Base-by-base conservation (phyloP, 2,329 filamentous ascomycete genomes). In the Monilinia polystroma region DNA sequence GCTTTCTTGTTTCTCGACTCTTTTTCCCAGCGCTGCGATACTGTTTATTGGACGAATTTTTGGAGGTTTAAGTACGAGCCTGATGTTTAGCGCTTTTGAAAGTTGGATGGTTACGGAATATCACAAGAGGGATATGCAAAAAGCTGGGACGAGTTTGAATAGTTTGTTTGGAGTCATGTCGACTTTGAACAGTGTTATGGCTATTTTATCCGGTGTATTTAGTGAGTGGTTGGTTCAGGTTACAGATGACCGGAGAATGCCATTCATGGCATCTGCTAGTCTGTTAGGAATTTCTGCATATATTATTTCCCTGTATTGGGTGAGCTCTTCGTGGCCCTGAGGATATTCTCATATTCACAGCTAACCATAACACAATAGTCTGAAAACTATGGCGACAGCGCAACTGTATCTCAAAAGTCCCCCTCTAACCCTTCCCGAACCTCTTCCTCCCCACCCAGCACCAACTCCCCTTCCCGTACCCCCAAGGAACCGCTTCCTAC, bases 31-130 rank as follows among this genome's bases (percentile, higher is more conserved):
- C 51, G 66, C 81, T 1, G 73, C 76, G 5, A 63, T 84, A 14
- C 77, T 88, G 6, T 82, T 86, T 64, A 65, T 79, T 1, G 85
- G 85, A 16, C 79, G 85, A 59, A 74, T 83, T 0, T 78, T 86
- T 4, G 84, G 83, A 29, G 85, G 85, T 0, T 68, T 87, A 56
- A 82, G 81, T 38, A 84, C 84, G 45, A 85, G 83, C 35, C 75
- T 87, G 52, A 78, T 87, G 41, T 87, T 84, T 77, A 85, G 81
- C 54, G 83, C 81, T 6, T 87, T 87, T 69, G 85, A 88, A 74
- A 84, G 82, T 71, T 88, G 85, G 85, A 84, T 87, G 79, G 81
- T 87, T 38, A 81, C 83, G 57, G 84, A 87, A 71, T 87, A 81
- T 71, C 81, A 84, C 59, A 76, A 78, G 53, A 76, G 80, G 53